Evolutionary conservation across 2,329 filamentous ascomycete species (phyloP).

Genomic region (Fusarium falciforme): DNA sequence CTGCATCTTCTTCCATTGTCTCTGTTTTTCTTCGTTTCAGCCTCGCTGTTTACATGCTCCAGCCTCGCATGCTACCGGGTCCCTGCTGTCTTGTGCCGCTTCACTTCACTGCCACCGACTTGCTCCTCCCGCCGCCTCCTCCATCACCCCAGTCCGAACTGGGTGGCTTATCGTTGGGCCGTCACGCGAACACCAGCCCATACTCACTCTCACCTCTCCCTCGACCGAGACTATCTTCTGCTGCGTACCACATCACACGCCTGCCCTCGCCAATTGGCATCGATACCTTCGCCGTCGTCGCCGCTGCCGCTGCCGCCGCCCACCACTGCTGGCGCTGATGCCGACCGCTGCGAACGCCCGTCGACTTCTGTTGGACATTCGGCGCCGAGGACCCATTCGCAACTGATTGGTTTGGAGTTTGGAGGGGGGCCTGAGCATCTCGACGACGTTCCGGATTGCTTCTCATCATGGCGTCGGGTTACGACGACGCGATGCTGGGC

Average conservation of each 20-base stretch:
- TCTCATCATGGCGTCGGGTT: constrained; percentile 59
- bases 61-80: constrained; percentile 36
- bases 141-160: constrained; percentile 37
- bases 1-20: constrained; percentile 33
- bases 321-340: constrained; percentile 51
- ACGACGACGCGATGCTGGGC: constrained; percentile 55
- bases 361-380: constrained; percentile 47
- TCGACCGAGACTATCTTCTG: constrained; percentile 24
- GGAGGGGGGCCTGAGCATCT: constrained; percentile 41
- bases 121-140: constrained; percentile 35
- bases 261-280: constrained; percentile 45
- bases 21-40: constrained; percentile 30
- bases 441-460: constrained; percentile 38
- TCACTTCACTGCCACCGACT: constrained; percentile 44
- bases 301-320: constrained; percentile 18
- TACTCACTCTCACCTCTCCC: constrained; percentile 29
- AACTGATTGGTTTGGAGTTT: constrained; percentile 40
- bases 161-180: constrained; percentile 39
- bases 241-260: constrained; percentile 32
- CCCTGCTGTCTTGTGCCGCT: constrained; percentile 43
- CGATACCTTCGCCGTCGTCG: constrained; percentile 24
- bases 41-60: constrained; percentile 38
- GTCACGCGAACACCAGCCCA: constrained; percentile 44
- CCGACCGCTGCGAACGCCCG: constrained; percentile 50
- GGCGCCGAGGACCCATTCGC: constrained; percentile 46